Evolutionary conservation across 495 filamentous ascomycete genomes (phyloP).

Genomic region (Trichoderma asperelloides): DNA sequence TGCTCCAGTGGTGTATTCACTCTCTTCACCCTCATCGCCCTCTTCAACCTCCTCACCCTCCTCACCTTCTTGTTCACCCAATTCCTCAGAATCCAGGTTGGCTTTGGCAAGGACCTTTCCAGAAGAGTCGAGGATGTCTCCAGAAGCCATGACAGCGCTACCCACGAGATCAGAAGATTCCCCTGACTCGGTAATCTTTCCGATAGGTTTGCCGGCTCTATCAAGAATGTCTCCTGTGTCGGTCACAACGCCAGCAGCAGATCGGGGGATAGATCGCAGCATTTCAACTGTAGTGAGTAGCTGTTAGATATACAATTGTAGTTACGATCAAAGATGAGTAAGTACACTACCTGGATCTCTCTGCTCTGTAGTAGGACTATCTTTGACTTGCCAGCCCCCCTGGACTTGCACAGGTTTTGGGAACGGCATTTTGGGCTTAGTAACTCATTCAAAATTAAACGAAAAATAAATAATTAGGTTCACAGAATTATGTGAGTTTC

Average conservation of each 20-base stretch:
- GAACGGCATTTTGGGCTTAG: neutral
- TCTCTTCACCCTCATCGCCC: constrained; percentile 55
- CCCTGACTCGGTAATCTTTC: constrained; percentile 62
- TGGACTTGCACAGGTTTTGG: neutral
- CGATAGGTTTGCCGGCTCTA: constrained; percentile 57
- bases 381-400: neutral
- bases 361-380: constrained; percentile 3
- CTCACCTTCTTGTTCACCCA: constrained; percentile 41
- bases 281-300: neutral
- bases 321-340: neutral
- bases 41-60: constrained; percentile 78
- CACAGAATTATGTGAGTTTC: neutral
- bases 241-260: constrained; percentile 44
- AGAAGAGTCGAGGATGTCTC: constrained; percentile 67
- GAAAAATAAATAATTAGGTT: neutral
- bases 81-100: constrained; percentile 69
- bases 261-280: neutral
- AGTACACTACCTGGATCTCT: neutral
- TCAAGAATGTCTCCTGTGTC: constrained; percentile 80
- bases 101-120: constrained; percentile 75
- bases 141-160: constrained; percentile 70
- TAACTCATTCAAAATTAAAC: neutral
- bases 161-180: constrained; percentile 62
- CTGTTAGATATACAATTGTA: neutral
- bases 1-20: neutral